Conservation (phyloP, 495 filamentous ascomycete genomes). For the Aspergillus campestris region DNA sequence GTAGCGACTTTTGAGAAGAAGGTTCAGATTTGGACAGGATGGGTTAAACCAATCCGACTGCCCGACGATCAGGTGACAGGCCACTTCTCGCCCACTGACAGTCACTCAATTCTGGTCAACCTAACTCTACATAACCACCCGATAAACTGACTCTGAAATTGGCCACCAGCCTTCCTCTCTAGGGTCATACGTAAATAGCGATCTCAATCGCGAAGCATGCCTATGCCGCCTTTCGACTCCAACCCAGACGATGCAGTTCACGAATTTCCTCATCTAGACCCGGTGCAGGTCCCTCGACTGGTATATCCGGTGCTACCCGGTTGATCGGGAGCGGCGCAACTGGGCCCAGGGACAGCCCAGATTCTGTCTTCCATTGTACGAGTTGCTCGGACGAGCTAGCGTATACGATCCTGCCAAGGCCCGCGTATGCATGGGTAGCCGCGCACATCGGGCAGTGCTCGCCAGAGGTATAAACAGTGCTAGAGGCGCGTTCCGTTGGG, state of each 20-base stretch:
- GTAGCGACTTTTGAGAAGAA: no score
- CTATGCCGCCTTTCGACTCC: no score
- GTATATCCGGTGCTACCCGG: slow-evolving; percentile 7
- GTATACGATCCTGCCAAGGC: slow-evolving; percentile 23
- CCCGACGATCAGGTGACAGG: no score
- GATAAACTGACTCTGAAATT: no score
- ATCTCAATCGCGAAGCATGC: no score
- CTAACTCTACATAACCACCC: no score
- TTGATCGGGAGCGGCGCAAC: slow-evolving; percentile 6
- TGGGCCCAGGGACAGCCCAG: slow-evolving; percentile 1
- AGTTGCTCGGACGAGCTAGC: slow-evolving; percentile 11
- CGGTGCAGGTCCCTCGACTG: slow-evolving; percentile 9
- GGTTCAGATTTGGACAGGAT: no score
- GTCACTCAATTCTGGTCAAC: no score
- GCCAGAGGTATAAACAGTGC: slow-evolving; percentile 26
- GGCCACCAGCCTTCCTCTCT: no score
- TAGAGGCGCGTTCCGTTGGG: slow-evolving; percentile 12
- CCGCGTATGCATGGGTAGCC: slow-evolving; percentile 19
- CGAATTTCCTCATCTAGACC: slow-evolving; percentile 7
- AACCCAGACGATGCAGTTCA: slow-evolving; percentile 10
- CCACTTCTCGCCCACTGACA: no score
- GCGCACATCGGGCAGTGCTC: slow-evolving; percentile 31
- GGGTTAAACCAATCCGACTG: no score
- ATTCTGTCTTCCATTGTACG: slow-evolving; percentile 5
- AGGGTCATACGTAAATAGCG: no score